Base-by-base conservation (phyloP, 176 grass and related monocot species). In the Metroxylon sagu region DNA sequence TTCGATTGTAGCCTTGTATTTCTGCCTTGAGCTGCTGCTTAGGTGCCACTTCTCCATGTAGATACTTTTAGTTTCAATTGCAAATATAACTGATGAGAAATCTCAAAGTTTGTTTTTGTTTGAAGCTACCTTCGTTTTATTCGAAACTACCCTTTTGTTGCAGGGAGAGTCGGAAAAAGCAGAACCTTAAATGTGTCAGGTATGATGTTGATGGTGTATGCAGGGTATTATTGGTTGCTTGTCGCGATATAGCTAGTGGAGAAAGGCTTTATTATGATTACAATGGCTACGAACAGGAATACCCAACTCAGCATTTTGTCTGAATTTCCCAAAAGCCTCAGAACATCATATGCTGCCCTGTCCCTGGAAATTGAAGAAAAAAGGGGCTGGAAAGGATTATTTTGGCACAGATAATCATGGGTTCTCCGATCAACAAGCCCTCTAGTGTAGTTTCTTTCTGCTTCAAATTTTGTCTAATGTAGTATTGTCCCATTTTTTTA, bases 261-360 rank as follows among this genome's bases (percentile, higher is more conserved):
- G 92, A 97, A 64, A 90, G 75, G 70, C 71, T 97, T 64, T 97
- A 97, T 75, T 97, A 91, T 35, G 92, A 97, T 57, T 97, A 97
- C 72, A 97, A 97, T 27, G 92, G 84, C 61, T 83, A 91, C n/a
- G 87, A 97, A 56, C 58, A 97, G 56, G 92, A 80, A 5, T 91
- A 91, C 39, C 87, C 92, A 28, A 97, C 87, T 54, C 83, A 91
- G 49, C 81, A 91, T 83, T 97, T 97, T 57, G 49, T 88, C 60
- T 96, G 61, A 83, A 69, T 10, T 58, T 70, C 39, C 52, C 18
- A 25, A 62, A 14, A 43, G 12, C 35, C 10, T 14, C 35, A 43
- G 35, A 43, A 43, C 35, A 43, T 12, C 8, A 12, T 43, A 12
- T 3, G 8, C 35, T 43, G 35, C 8, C 2, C 35, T 43, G 35